phyloP scores from a whole-genome alignment of 805 yeast genomes.

The Candida taoyuanica region DNA sequence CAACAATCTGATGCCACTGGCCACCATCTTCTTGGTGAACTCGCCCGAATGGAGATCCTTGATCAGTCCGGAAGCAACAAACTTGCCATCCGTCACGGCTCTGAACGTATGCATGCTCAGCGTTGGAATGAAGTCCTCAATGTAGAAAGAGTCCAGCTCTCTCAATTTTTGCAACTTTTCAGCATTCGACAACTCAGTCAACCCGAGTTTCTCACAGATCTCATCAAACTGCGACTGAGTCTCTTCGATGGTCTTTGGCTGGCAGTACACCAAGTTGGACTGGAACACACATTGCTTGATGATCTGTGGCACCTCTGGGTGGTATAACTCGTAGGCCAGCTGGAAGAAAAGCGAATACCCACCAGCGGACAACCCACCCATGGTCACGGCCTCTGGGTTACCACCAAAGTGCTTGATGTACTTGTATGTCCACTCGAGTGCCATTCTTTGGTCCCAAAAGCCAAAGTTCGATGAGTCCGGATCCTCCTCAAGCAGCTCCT shows the following conservation, averaged over 20 bases:
- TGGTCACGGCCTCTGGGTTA: constrained; percentile 36
- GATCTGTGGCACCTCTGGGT: constrained; percentile 35
- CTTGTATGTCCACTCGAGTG: constrained; percentile 41
- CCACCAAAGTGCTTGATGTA: constrained; percentile 45
- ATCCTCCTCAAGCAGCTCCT: constrained; percentile 30
- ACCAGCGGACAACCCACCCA: constrained; percentile 47
- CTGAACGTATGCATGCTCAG: constrained; percentile 32
- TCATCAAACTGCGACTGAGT: constrained; percentile 35
- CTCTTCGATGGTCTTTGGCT: constrained; percentile 36
- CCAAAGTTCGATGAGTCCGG: constrained; percentile 22
- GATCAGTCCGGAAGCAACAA: constrained; percentile 30
- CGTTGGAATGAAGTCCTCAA: constrained; percentile 25
- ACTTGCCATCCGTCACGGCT: constrained; percentile 37
- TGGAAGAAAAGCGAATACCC: constrained; percentile 39
- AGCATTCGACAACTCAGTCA: constrained; percentile 14
- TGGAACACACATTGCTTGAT: constrained; percentile 35
- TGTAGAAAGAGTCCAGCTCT: constrained; percentile 15
- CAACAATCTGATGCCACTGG: constrained; percentile 23
- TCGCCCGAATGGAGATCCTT: constrained; percentile 30
- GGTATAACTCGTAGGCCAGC: constrained; percentile 38
- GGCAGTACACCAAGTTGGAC: constrained; percentile 35
- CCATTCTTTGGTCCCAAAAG: constrained; percentile 43
- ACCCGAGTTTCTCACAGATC: constrained; percentile 26
- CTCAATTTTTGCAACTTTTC: constrained; percentile 25
- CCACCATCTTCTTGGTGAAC: constrained; percentile 24